Percentiles rank a stretch among this genome's conserved stretches.
These are phyloP conservation scores for Termitomyces sp. DNA, from an alignment of 768 basidiomycete genomes.

Conservation along the genomic window DNA sequence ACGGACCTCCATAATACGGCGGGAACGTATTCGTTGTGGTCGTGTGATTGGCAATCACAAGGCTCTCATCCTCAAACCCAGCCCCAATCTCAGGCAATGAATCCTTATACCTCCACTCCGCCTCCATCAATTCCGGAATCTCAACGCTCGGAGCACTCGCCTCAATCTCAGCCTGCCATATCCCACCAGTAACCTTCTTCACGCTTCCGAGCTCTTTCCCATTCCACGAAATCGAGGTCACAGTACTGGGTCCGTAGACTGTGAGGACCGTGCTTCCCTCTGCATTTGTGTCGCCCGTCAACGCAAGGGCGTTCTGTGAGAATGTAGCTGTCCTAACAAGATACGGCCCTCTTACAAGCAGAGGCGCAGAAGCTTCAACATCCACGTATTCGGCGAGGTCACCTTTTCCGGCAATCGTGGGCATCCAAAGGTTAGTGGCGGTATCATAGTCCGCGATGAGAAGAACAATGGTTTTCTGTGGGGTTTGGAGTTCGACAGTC, in stretches of 20 bases:
- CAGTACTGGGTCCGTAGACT: conserved; percentile 8
- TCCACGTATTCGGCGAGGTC: conserved; percentile 9
- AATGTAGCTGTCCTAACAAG: conserved; percentile 11
- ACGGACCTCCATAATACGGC: conserved; percentile 13
- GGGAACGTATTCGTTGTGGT: conserved; percentile 11
- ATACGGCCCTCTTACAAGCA: conserved; percentile 10
- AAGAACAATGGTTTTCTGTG: conserved; percentile 2
- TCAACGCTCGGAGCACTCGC: neutral
- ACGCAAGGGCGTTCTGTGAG: conserved; percentile 1
- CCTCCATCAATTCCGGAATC: conserved; percentile 8
- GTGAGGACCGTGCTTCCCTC: conserved; percentile 4
- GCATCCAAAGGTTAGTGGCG: conserved; percentile 13
- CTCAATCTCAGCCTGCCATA: conserved; percentile 1
- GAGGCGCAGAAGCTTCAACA: conserved; percentile 7
- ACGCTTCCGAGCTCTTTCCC: neutral
- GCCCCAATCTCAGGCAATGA: conserved; percentile 10
- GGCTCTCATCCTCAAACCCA: conserved; percentile 6
- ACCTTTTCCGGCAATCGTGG: conserved; percentile 10
- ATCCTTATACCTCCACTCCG: conserved; percentile 11
- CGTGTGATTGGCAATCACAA: conserved; percentile 10
- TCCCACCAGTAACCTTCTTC: conserved; percentile 1
- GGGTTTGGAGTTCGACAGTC: neutral
- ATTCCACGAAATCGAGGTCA: conserved; percentile 10
- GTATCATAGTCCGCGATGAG: conserved; percentile 13
- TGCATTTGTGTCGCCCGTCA: conserved; percentile 8